Conservation (phyloP, 805 yeast genomes). For the Candida pseudoglaebosa region DNA sequence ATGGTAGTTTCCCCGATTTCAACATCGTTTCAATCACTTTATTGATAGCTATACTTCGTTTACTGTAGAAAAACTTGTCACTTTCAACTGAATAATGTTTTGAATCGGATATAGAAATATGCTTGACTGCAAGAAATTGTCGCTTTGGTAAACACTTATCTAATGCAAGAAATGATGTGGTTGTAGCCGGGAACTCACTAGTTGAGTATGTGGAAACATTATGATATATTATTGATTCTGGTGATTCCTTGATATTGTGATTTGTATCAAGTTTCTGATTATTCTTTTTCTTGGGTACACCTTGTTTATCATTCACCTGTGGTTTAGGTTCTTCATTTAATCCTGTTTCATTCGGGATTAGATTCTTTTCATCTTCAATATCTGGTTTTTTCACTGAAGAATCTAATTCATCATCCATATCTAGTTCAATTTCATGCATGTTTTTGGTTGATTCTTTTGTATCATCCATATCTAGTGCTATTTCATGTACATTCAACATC, state of each 20-base stretch:
- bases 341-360: too few species aligned
- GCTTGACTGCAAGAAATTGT: slow-evolving; percentile 49
- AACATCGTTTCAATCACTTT: slow-evolving; percentile 29
- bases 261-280: background rate
- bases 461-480: slow-evolving; percentile 18
- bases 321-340: too few species aligned
- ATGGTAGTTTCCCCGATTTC: slow-evolving; percentile 8
- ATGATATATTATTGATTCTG: background rate
- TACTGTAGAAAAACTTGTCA: slow-evolving; percentile 22
- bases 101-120: slow-evolving; percentile 28
- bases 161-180: slow-evolving; percentile 64
- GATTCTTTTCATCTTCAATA: background rate
- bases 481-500: slow-evolving; percentile 11
- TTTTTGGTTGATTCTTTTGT: background rate
- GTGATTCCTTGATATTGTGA: background rate
- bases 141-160: slow-evolving; percentile 79
- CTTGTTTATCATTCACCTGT: too few species aligned
- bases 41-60: slow-evolving; percentile 31
- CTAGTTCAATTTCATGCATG: slow-evolving; percentile 4
- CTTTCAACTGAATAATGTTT: slow-evolving; percentile 13
- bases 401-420: too few species aligned
- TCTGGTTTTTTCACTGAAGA: too few species aligned
- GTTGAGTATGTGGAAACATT: background rate
- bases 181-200: background rate
- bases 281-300: too few species aligned